Base-by-base conservation (phyloP, 805 yeast species). In the Candida xyloterini region DNA sequence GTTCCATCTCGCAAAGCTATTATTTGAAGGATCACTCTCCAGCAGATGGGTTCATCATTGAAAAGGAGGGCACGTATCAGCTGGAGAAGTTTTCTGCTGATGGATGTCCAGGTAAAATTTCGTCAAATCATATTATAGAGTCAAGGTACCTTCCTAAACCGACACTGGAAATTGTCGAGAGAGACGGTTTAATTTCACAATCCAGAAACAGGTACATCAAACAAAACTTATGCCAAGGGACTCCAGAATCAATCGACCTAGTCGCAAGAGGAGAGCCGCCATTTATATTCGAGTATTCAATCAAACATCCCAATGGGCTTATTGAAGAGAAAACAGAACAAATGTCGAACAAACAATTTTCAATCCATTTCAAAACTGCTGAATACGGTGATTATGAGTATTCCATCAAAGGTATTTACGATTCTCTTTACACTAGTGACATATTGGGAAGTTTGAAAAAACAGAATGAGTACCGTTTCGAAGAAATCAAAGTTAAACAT, bases 201-300 rank as follows among this genome's bases (percentile, higher is more conserved):
- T 23, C 47, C 1, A 23, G 27, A 9, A 30, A 31, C 5, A 20
- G 13, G 3, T 58, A 49, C 34, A 29, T 33, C 11, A 47, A 43
- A 21, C 4, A 24, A 3, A 35, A 50, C 2, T 26, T 52, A 15
- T 64, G 68, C 39, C 56, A 58, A 32, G 48, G 51, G n/a, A 30
- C 44, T 4, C 35, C 49, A 3, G 59, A 51, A 3, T 38, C 50
- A 1, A 37, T 61, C 21, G 56, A 50, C 9, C 42, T 84, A 13
- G 63, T 74, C 40, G 57, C 80, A 8, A 56, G 67, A 15, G 90
- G 90, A 13, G 76, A 72, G 31, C 71, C 75, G 1, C 82, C 86
- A 16, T 87, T 87, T 48, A 61, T 74, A n/a, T 64, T 89, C 18
- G 78, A 76, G 27, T 87, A 88, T 57, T 74, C 76, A n/a, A 61